phyloP scores from a whole-genome alignment of 495 filamentous ascomycete genomes.

The Penicillium lividum region DNA sequence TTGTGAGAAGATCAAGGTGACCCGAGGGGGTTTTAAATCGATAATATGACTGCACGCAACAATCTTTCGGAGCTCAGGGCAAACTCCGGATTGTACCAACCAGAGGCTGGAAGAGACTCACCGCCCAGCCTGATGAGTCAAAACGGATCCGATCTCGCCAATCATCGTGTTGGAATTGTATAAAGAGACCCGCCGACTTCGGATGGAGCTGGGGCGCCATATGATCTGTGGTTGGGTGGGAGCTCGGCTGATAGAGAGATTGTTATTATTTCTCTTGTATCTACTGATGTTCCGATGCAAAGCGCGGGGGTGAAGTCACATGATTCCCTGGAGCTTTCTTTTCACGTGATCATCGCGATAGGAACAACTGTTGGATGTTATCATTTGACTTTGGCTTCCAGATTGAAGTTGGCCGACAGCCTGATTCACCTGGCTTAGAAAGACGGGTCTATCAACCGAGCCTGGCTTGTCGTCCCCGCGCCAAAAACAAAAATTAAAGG shows the following conservation, averaged over 20 bases:
- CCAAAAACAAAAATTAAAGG: background rate
- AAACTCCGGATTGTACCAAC: conserved; percentile 33
- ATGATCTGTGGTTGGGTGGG: background rate
- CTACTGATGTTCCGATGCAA: conserved; percentile 10
- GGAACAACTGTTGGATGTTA: conserved; percentile 20
- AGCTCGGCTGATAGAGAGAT: background rate
- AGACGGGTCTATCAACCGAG: no score
- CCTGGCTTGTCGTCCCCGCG: no score
- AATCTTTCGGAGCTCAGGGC: conserved; percentile 30
- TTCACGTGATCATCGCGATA: conserved; percentile 18
- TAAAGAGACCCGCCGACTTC: conserved; percentile 23
- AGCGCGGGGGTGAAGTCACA: conserved; percentile 16
- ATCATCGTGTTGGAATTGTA: conserved; percentile 13
- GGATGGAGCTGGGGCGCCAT: conserved; percentile 13
- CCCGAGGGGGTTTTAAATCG: conserved; percentile 26
- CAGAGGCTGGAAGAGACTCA: conserved; percentile 13
- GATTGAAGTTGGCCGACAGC: background rate
- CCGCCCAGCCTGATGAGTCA: conserved; percentile 22
- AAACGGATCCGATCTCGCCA: conserved; percentile 8
- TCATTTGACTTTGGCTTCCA: conserved; percentile 5
- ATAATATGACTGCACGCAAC: conserved; percentile 27
- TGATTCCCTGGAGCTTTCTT: conserved; percentile 3
- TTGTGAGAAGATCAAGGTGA: conserved; percentile 10
- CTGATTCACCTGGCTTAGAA: background rate
- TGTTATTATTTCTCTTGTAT: background rate